phyloP scores from a whole-genome alignment of 2,329 filamentous ascomycete genomes.

The Xylaria digitata region DNA sequence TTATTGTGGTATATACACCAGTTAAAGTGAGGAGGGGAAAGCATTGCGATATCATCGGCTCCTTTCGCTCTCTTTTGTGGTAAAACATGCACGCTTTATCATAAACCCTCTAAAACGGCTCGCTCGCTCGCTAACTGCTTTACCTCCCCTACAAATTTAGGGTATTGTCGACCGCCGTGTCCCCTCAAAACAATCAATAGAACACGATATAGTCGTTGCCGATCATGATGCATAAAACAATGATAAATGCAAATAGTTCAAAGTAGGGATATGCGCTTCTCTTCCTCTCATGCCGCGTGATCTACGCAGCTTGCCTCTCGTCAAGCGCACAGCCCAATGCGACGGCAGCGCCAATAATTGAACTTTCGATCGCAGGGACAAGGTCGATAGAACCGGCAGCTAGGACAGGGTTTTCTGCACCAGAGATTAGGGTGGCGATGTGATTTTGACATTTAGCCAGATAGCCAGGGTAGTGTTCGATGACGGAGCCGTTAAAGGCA shows the following conservation, averaged over 20 bases:
- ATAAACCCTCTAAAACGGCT: background rate
- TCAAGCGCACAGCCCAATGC: slow-evolving; percentile 64
- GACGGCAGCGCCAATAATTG: slow-evolving; percentile 79
- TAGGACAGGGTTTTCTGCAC: slow-evolving; percentile 47
- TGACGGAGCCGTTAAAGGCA: slow-evolving; percentile 83
- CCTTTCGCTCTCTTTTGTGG: background rate
- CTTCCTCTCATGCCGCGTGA: background rate
- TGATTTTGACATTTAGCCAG: slow-evolving; percentile 69
- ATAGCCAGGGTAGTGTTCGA: slow-evolving; percentile 81
- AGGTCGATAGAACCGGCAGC: slow-evolving; percentile 63
- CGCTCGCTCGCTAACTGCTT: background rate
- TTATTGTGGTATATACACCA: slow-evolving; percentile 8
- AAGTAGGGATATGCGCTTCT: slow-evolving; percentile 31
- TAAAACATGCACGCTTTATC: slow-evolving; percentile 1
- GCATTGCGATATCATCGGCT: background rate
- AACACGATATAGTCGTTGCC: slow-evolving; percentile 13
- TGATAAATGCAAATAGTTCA: background rate
- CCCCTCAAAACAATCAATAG: background rate
- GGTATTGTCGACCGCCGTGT: too few relatives aligned
- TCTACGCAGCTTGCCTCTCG: slow-evolving; percentile 32
- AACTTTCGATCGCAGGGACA: slow-evolving; percentile 78
- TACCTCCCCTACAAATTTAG: background rate
- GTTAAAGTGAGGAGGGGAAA: background rate
- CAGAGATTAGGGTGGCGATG: slow-evolving; percentile 68
- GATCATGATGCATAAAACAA: slow-evolving; percentile 23